Percentiles rank a stretch among this genome's conserved stretches.
Evolutionary conservation across 2,329 filamentous ascomycete genomes (phyloP).

Genomic region (Tolypocladium paradoxum): DNA sequence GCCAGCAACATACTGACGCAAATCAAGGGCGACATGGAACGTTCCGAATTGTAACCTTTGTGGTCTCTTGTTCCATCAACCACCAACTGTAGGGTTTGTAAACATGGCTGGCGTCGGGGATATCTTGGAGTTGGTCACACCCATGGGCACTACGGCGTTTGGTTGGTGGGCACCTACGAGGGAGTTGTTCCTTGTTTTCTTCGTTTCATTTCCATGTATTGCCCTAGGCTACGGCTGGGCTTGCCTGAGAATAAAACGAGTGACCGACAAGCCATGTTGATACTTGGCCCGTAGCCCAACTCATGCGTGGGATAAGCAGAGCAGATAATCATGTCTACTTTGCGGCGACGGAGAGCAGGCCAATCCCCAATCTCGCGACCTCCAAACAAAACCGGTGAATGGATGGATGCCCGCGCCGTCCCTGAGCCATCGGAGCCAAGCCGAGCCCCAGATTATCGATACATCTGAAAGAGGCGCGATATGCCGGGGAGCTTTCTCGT

Average conservation of each 20-base stretch:
- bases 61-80: background rate
- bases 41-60: constrained; percentile 15
- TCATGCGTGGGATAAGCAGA: constrained; percentile 10
- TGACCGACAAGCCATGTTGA: constrained; percentile 21
- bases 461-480: constrained; percentile 13
- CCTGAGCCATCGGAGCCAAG: constrained; percentile 15
- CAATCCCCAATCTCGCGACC: constrained; percentile 1
- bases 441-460: constrained; percentile 20
- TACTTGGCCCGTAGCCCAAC: constrained; percentile 20
- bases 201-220: constrained; percentile 8
- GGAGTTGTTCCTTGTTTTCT: background rate
- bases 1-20: constrained; percentile 15
- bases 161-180: background rate
- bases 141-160: background rate
- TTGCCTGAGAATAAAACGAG: constrained; percentile 21
- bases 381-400: constrained; percentile 16
- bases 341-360: constrained; percentile 2
- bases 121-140: background rate
- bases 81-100: background rate
- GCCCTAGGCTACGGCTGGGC: constrained; percentile 23
- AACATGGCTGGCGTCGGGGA: background rate
- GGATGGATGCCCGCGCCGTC: constrained; percentile 16
- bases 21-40: constrained; percentile 19
- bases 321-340: constrained; percentile 3
- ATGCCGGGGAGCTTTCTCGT: constrained; percentile 13